These are phyloP conservation scores for Aspergillus felis DNA, from an alignment of 2,329 filamentous ascomycete species.

Conservation along the genomic window DNA sequence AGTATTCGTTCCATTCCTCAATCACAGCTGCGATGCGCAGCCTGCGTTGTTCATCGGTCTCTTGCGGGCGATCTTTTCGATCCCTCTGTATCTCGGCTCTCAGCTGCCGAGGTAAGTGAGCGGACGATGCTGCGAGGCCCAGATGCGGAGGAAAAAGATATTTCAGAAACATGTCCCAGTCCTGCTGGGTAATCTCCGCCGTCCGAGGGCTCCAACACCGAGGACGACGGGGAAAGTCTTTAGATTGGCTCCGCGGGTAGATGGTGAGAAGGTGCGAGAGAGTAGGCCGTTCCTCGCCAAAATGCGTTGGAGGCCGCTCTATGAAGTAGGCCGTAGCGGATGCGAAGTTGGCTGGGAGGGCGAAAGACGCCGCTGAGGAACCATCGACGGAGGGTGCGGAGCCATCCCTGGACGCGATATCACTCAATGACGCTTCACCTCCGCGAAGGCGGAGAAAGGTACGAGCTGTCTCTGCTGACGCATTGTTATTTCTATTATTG, in stretches of 20 bases:
- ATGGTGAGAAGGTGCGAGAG: conserved; percentile 38
- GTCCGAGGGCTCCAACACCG: conserved; percentile 37
- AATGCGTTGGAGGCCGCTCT: conserved; percentile 28
- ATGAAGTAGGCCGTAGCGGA: conserved; percentile 38
- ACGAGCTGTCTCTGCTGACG: conserved; percentile 9
- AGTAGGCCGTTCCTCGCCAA: conserved; percentile 21
- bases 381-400: conserved; percentile 13
- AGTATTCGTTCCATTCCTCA: conserved; percentile 42
- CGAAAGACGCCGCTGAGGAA: conserved; percentile 9
- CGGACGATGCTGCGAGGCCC: conserved; percentile 33
- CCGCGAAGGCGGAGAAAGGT: conserved; percentile 17
- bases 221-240: conserved; percentile 40
- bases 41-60: conserved; percentile 38
- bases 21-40: conserved; percentile 37
- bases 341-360: conserved; percentile 29
- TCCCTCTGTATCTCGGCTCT: conserved; percentile 40
- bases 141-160: conserved; percentile 40
- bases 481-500: conserved; percentile 15
- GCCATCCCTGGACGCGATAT: conserved; percentile 11
- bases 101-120: conserved; percentile 34
- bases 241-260: conserved; percentile 38
- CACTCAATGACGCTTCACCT: conserved; percentile 14
- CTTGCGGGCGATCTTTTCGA: conserved; percentile 40
- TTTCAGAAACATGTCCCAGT: conserved; percentile 43
- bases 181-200: conserved; percentile 36